Percentiles rank a stretch among this genome's conserved stretches.
Evolutionary conservation across 352 stramenopile species (phyloP).

Genomic region (Pythium phragmitis): DNA sequence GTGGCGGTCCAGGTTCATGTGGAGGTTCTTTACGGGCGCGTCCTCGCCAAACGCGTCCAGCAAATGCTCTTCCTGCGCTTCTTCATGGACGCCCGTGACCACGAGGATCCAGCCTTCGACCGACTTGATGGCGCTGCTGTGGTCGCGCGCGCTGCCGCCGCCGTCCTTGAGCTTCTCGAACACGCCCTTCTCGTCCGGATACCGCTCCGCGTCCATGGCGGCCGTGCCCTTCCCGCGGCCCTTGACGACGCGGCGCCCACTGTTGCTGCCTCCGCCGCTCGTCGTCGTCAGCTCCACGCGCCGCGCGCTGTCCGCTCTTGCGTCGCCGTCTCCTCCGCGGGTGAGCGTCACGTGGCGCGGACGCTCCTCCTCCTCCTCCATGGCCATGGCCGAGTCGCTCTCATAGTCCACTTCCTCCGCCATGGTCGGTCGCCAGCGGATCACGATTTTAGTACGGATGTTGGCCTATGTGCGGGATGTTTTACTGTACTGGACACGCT

Average conservation of each 20-base stretch:
- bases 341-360: slow-evolving; percentile 28
- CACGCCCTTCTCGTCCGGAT: slow-evolving; percentile 66
- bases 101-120: slow-evolving; percentile 98
- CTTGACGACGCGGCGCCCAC: slow-evolving; percentile 45
- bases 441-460: background rate
- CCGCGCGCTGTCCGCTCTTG: slow-evolving; percentile 4
- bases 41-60: slow-evolving; percentile 94
- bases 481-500: background rate
- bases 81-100: slow-evolving; percentile 94
- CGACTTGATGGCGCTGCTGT: slow-evolving; percentile 68
- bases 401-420: slow-evolving; percentile 87
- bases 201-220: slow-evolving; percentile 74
- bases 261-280: background rate
- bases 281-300: slow-evolving; percentile 26
- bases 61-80: slow-evolving; percentile 96
- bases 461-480: background rate
- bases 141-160: slow-evolving; percentile 24
- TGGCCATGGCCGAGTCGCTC: slow-evolving; percentile 83
- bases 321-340: background rate
- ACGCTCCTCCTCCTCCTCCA: slow-evolving; percentile 71
- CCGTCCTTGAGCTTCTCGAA: slow-evolving; percentile 70
- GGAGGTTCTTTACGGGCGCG: slow-evolving; percentile 94
- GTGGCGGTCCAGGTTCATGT: slow-evolving; percentile 94
- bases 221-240: slow-evolving; percentile 63
- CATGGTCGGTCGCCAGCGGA: slow-evolving; percentile 33